Percentiles rank a stretch among this genome's conserved stretches.
Evolutionary conservation across 2,329 filamentous ascomycete genomes (phyloP).

Genomic region (Aureobasidium subglaciale): DNA sequence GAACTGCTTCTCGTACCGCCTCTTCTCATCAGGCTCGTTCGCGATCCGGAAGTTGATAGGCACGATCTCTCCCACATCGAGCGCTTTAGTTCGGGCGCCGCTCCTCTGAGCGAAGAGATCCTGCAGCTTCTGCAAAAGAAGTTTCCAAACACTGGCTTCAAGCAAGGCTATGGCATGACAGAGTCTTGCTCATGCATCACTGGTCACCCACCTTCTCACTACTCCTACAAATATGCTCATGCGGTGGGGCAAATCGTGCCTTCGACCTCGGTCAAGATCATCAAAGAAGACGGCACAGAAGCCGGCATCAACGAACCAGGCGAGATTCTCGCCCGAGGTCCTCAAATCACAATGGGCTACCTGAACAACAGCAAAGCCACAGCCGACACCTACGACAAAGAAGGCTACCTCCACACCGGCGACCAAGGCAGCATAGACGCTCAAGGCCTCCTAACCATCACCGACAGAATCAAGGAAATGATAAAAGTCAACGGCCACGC

Average conservation of each 20-base stretch:
- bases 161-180: slow-evolving; percentile 64
- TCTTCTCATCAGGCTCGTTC: slow-evolving; percentile 54
- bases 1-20: slow-evolving; percentile 55
- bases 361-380: slow-evolving; percentile 28
- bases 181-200: slow-evolving; percentile 59
- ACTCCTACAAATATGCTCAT: slow-evolving; percentile 51
- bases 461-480: slow-evolving; percentile 60
- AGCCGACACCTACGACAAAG: slow-evolving; percentile 38
- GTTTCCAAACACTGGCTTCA: slow-evolving; percentile 55
- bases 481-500: slow-evolving; percentile 61
- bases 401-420: slow-evolving; percentile 52
- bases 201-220: slow-evolving; percentile 50
- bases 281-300: slow-evolving; percentile 50
- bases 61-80: slow-evolving; percentile 52
- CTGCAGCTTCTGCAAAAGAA: slow-evolving; percentile 48
- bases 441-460: slow-evolving; percentile 51
- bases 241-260: slow-evolving; percentile 51
- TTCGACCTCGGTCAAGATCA: slow-evolving; percentile 53
- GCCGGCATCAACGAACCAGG: slow-evolving; percentile 46
- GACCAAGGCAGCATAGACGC: slow-evolving; percentile 50
- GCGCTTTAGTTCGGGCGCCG: slow-evolving; percentile 54
- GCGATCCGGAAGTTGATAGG: slow-evolving; percentile 46
- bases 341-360: slow-evolving; percentile 34
- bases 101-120: slow-evolving; percentile 51
- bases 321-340: slow-evolving; percentile 34